These are phyloP conservation scores for Metschnikowia vanudenii DNA, from an alignment of 805 yeast genomes.

Conservation along the genomic window DNA sequence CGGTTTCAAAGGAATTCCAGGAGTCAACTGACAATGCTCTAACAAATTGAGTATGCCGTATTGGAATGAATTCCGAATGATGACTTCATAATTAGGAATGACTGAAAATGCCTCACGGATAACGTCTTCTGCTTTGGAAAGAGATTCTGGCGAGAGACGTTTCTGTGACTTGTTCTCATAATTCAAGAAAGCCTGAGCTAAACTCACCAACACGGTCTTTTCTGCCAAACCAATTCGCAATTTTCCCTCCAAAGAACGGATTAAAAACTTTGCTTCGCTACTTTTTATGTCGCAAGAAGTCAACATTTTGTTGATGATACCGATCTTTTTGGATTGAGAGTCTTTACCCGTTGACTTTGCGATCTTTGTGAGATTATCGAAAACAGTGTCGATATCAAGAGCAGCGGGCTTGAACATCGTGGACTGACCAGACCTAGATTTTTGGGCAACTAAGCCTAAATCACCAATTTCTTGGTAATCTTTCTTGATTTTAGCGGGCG, in stretches of 20 bases:
- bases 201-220: slow-evolving; percentile 78
- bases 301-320: slow-evolving; percentile 75
- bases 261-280: slow-evolving; percentile 82
- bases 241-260: slow-evolving; percentile 90
- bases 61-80: slow-evolving; percentile 63
- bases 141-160: slow-evolving; percentile 38
- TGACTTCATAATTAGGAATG: slow-evolving; percentile 82
- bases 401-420: slow-evolving; percentile 92
- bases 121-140: slow-evolving; percentile 69
- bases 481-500: slow-evolving; percentile 63
- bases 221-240: slow-evolving; percentile 92
- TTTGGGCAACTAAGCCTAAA: slow-evolving; percentile 83
- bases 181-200: slow-evolving; percentile 77
- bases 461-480: slow-evolving; percentile 85
- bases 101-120: slow-evolving; percentile 86
- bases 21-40: slow-evolving; percentile 70
- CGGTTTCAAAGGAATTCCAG: slow-evolving; percentile 94
- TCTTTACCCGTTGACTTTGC: slow-evolving; percentile 78
- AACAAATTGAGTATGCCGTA: slow-evolving; percentile 66
- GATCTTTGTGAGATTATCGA: slow-evolving; percentile 68
- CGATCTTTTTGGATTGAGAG: slow-evolving; percentile 76
- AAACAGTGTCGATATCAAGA: slow-evolving; percentile 70
- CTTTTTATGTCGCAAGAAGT: slow-evolving; percentile 74
- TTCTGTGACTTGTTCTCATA: slow-evolving; percentile 44
- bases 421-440: slow-evolving; percentile 80